Evolutionary conservation across 1,139 yeast genomes (phyloP), one percentile per base, ranked within the genome.

Genomic region (Yamadazyma trypodendri): DNA sequence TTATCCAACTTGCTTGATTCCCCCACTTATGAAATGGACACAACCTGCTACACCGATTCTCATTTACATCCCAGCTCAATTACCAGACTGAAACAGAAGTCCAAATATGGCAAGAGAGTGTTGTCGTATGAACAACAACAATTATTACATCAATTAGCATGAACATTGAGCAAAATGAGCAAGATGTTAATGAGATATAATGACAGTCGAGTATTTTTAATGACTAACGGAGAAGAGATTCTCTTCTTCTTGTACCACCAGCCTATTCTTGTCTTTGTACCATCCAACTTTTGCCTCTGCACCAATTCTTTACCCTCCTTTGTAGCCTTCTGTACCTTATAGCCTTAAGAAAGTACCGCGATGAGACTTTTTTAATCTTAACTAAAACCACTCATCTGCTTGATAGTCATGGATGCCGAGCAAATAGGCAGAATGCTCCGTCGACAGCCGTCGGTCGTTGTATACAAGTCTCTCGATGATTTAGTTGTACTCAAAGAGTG

Each of bases 381-480:
- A 6, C 24, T 23, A 23, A 23, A 23, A 23, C 12, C 24, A 23
- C 12, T 12, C 14, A 12, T 12, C 14, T 12, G 12, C n/a, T 6
- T 6, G 8, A 12, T 3, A n/a, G 38, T 39, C 41, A 27, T 34
- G 9, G 28, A 37, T 13, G 31, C 35, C 8, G 43, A 40, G 24
- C 38, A 41, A 24, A 30, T 43, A 15, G 43, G 40, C 7, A 22
- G 35, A 28, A 36, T 43, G 39, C 41, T 48, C n/a, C 35, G 50
- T 24, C 39, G 39, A 36, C 53, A 68, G 33, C 79, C 83, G 2
- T 59, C 73, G 20, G 56, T 79, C 2, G 79, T 75, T 0, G 78
- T 87, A 1, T 86, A 87, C 73, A 69, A 69, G 42, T 53, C 67
- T 9, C 52, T 56, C 2, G 57, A 60, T 1, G 94, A 84, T 38